Evolutionary conservation across 176 grass and related monocot genomes (phyloP).

Genomic region (Bromus sterilis): DNA sequence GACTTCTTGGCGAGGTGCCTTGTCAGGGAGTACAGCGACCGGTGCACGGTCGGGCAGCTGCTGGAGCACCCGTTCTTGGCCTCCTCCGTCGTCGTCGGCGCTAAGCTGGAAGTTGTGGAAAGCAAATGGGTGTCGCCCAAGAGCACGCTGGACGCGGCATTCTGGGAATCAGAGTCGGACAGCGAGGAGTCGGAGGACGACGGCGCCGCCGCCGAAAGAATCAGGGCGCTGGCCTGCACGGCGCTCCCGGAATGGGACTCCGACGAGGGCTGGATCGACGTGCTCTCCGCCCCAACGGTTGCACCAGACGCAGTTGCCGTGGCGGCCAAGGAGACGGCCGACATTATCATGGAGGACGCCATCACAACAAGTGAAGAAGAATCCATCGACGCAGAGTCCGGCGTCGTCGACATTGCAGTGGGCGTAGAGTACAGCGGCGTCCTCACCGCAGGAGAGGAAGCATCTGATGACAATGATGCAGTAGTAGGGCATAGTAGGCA

Average conservation of each 20-base stretch:
- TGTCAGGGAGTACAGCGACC: not conserved
- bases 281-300: not conserved
- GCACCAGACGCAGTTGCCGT: too few relatives aligned
- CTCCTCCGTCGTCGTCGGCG: not conserved
- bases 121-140: not conserved
- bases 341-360: not conserved
- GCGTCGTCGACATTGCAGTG: not conserved
- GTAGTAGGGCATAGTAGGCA: not conserved
- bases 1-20: slow-evolving; percentile 32
- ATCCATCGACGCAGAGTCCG: not conserved
- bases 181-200: not conserved
- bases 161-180: not conserved
- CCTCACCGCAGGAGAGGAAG: not conserved
- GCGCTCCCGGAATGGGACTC: not conserved
- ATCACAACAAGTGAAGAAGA: not conserved
- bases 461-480: not conserved
- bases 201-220: not conserved
- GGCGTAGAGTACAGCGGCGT: not conserved
- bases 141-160: not conserved
- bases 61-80: not conserved
- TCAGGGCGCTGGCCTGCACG: not conserved
- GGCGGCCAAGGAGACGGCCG: not conserved
- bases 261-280: not conserved
- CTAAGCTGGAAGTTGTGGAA: not conserved
- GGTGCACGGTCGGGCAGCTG: slow-evolving; percentile 43